A percentile compares a stretch with the other conserved stretches of the same genome.
These are phyloP conservation scores for Fusarium sambucinum DNA, from an alignment of 2,329 filamentous ascomycete species.

Conservation along the genomic window DNA sequence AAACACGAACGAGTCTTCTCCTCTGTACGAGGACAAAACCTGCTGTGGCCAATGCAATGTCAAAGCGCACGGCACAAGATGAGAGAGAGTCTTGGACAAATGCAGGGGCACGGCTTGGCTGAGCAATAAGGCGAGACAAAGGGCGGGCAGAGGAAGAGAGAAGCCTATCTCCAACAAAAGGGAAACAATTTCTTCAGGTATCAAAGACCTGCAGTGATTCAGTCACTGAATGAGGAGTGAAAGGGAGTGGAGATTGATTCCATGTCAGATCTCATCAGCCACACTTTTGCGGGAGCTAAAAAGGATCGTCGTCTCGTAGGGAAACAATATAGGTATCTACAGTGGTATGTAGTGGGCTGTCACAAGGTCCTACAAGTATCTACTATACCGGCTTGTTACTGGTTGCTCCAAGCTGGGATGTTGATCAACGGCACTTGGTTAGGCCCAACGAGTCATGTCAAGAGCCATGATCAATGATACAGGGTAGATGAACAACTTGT, in stretches of 20 bases:
- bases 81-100: conserved; percentile 22
- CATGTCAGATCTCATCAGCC: conserved; percentile 39
- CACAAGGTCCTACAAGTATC: not conserved
- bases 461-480: not conserved
- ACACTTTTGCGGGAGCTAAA: conserved; percentile 40
- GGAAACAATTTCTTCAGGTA: conserved; percentile 6
- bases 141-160: not conserved
- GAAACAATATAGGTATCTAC: not conserved
- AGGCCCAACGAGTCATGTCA: not conserved
- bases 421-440: conserved; percentile 20
- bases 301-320: conserved; percentile 16
- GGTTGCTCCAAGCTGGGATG: not conserved
- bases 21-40: not conserved
- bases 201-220: not conserved
- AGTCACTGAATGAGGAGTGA: not conserved
- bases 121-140: conserved; percentile 2
- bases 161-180: not conserved
- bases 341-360: not conserved
- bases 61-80: conserved; percentile 40
- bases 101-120: conserved; percentile 30
- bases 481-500: conserved; percentile 14
- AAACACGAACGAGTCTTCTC: conserved; percentile 1
- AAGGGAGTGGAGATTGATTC: not conserved
- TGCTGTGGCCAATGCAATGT: conserved; percentile 19
- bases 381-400: not conserved